These are phyloP conservation scores for Rubia occidens DNA, from an alignment of 305 asterid species.

Conservation along the genomic window DNA sequence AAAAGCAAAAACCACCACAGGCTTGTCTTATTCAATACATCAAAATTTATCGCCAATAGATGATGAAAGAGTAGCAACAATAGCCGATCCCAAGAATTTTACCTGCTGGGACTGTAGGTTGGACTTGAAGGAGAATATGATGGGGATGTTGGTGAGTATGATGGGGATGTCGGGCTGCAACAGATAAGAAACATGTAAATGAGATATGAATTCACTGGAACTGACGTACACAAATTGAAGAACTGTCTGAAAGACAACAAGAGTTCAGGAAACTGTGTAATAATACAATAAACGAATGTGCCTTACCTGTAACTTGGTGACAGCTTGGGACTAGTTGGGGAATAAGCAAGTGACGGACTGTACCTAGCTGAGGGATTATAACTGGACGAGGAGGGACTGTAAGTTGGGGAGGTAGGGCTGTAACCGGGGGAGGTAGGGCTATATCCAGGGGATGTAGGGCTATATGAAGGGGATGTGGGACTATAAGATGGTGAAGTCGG, in stretches of 20 bases:
- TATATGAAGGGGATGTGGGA: slow-evolving; percentile 67
- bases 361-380: slow-evolving; percentile 74
- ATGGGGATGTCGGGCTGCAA: slow-evolving; percentile 94
- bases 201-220: neutral
- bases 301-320: slow-evolving; percentile 26
- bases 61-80: neutral
- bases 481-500: slow-evolving; percentile 83
- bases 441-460: slow-evolving; percentile 72
- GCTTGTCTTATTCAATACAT: neutral
- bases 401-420: slow-evolving; percentile 76
- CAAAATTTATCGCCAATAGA: neutral
- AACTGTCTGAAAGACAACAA: neutral
- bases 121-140: slow-evolving; percentile 93
- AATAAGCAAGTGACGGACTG: slow-evolving; percentile 82
- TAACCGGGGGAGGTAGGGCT: slow-evolving; percentile 86
- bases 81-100: slow-evolving; percentile 15
- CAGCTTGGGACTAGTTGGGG: slow-evolving; percentile 82
- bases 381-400: slow-evolving; percentile 73
- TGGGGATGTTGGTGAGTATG: slow-evolving; percentile 88
- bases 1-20: neutral
- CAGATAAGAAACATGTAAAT: slow-evolving; percentile 7
- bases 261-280: slow-evolving; percentile 1
- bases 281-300: neutral
- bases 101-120: slow-evolving; percentile 95
- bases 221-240: neutral